Percentiles rank a stretch among this genome's conserved stretches.
Evolutionary conservation across 768 basidiomycete genomes (phyloP).

Genomic region (Russula griseocarnosa): DNA sequence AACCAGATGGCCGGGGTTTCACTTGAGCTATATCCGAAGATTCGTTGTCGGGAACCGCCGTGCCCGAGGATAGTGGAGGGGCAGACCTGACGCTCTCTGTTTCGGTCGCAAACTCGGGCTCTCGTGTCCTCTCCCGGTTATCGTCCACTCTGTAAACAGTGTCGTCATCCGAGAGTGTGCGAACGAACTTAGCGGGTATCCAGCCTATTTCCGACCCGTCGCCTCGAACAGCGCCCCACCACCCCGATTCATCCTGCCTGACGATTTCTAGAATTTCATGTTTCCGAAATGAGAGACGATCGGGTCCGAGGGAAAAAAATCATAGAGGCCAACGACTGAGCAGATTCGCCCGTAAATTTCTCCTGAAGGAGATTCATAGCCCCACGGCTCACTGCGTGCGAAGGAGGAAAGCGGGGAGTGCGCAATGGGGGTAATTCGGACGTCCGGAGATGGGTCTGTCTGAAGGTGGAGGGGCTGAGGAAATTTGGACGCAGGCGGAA

Average conservation of each 20-base stretch:
- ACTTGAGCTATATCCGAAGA: slow-evolving; percentile 8
- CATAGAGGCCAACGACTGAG: slow-evolving; percentile 61
- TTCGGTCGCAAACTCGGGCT: slow-evolving; percentile 48
- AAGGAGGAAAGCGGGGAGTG: slow-evolving; percentile 4
- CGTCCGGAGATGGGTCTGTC: slow-evolving; percentile 11
- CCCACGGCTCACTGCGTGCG: slow-evolving; percentile 17
- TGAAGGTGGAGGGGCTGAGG: slow-evolving; percentile 21
- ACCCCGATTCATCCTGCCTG: slow-evolving; percentile 66
- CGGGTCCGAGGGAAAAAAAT: slow-evolving; percentile 60
- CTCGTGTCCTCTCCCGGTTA: slow-evolving; percentile 40
- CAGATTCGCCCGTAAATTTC: slow-evolving; percentile 39
- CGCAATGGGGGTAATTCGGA: background rate
- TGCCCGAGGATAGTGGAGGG: slow-evolving; percentile 30
- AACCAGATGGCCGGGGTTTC: background rate
- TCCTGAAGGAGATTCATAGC: slow-evolving; percentile 31
- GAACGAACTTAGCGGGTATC: slow-evolving; percentile 72
- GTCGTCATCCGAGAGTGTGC: slow-evolving; percentile 47
- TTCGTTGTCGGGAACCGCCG: slow-evolving; percentile 6
- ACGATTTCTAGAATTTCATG: slow-evolving; percentile 67
- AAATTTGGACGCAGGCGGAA: slow-evolving; percentile 1
- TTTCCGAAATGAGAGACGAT: slow-evolving; percentile 58
- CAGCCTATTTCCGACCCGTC: slow-evolving; percentile 58
- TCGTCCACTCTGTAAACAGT: slow-evolving; percentile 47
- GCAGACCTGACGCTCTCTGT: slow-evolving; percentile 40
- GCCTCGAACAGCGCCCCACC: slow-evolving; percentile 73